Evolutionary conservation across 257 asterid genomes (phyloP).

Genomic region (Anisodus acutangulus): DNA sequence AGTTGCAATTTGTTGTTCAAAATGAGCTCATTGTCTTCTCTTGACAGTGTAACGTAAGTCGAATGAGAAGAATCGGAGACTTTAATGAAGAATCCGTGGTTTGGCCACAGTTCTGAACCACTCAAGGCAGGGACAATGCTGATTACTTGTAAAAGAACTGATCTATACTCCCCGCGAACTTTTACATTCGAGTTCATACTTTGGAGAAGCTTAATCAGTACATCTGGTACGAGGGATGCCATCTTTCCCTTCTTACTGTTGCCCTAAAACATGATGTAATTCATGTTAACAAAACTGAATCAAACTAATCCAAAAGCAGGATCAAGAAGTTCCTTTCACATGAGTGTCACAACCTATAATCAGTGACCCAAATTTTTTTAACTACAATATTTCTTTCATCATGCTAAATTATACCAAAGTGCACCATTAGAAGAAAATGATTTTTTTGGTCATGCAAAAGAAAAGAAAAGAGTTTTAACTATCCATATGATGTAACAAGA

Average conservation of each 20-base stretch:
- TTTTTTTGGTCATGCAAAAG: background rate
- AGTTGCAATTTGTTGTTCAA: slow-evolving; percentile 80
- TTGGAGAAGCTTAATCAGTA: slow-evolving; percentile 78
- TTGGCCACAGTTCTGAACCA: slow-evolving; percentile 82
- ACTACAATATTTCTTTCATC: background rate
- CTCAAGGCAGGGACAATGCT: slow-evolving; percentile 81
- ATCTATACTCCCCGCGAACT: slow-evolving; percentile 74
- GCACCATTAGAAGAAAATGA: background rate
- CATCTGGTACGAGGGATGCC: slow-evolving; percentile 89
- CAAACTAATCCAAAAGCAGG: background rate
- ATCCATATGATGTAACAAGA: too few relatives aligned
- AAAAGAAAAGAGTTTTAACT: background rate
- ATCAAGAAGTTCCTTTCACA: background rate
- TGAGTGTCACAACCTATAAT: background rate
- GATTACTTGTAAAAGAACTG: slow-evolving; percentile 76
- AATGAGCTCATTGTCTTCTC: slow-evolving; percentile 74
- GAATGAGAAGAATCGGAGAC: slow-evolving; percentile 94
- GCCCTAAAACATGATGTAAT: background rate
- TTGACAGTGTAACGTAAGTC: slow-evolving; percentile 70
- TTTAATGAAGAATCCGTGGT: slow-evolving; percentile 85
- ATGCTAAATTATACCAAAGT: background rate
- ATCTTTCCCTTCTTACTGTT: slow-evolving; percentile 34
- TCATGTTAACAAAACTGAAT: background rate
- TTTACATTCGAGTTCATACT: slow-evolving; percentile 66
- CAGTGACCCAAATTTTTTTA: background rate